These are phyloP conservation scores for Vitis labrusca DNA, from an alignment of 164 flowering plant genomes.

Conservation along the genomic window DNA sequence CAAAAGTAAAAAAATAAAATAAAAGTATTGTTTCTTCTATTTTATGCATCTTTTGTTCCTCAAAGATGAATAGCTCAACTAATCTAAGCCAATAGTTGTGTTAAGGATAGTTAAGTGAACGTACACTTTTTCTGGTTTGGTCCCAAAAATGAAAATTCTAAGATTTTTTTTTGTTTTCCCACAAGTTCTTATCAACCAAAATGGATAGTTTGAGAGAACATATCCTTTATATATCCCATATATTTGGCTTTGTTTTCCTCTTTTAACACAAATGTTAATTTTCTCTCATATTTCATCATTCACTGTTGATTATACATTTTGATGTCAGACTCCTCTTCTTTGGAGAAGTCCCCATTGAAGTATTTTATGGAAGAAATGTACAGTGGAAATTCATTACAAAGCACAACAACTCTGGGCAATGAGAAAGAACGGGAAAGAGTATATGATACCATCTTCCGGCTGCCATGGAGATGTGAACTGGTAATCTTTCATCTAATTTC, in stretches of 20 bases:
- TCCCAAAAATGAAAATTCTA: no score
- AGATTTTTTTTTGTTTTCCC: no score
- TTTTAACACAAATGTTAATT: background rate
- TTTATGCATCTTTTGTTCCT: no score
- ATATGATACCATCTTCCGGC: conserved; percentile 89
- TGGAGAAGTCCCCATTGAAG: conserved; percentile 73
- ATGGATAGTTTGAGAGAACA: no score
- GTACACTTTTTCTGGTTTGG: no score
- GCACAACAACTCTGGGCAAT: conserved; percentile 72
- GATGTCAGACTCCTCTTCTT: conserved; percentile 43
- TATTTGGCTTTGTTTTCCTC: background rate
- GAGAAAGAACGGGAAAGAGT: conserved; percentile 96
- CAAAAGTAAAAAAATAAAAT: no score
- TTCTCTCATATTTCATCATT: background rate
- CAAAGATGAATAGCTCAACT: no score
- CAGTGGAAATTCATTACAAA: conserved; percentile 70
- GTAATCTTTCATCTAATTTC: conserved; percentile 34
- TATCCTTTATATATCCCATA: no score
- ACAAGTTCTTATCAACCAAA: no score
- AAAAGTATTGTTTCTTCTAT: no score
- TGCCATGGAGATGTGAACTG: conserved; percentile 99
- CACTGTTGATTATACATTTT: background rate
- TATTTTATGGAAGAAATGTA: conserved; percentile 75
- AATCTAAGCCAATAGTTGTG: no score
- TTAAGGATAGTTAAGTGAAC: no score